A percentile compares a stretch with the other conserved stretches of the same genome.
Evolutionary conservation across 345 rosid species (phyloP).

Genomic region (Bruguiera parviflora): DNA sequence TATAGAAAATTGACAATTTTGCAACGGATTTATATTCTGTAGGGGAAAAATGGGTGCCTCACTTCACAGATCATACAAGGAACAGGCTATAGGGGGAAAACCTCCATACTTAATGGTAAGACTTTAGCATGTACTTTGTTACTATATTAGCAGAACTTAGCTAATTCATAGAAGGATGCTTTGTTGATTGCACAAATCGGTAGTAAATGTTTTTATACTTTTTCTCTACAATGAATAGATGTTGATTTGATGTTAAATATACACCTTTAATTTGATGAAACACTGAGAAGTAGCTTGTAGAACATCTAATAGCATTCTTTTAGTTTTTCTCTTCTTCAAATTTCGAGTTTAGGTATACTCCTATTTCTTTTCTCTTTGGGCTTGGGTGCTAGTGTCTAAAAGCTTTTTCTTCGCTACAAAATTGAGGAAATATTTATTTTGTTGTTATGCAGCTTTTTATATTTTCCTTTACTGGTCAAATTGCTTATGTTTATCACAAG

Average conservation of each 20-base stretch:
- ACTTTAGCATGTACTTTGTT: background rate
- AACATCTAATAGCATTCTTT: no score
- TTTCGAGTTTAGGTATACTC: no score
- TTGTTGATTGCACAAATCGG: background rate
- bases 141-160: background rate
- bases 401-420: no score
- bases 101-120: constrained; percentile 73
- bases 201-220: background rate
- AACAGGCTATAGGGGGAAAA: constrained; percentile 46
- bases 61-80: constrained; percentile 49
- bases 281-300: no score
- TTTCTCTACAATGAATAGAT: no score
- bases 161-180: background rate
- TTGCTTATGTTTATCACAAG: background rate
- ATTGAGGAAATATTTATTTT: background rate
- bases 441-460: background rate
- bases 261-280: no score
- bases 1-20: background rate
- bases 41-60: constrained; percentile 89
- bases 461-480: background rate
- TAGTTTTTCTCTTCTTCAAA: no score
- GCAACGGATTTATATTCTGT: constrained; percentile 13
- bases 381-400: no score
- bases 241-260: no score
- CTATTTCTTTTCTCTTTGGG: no score